Percentiles rank a stretch among this genome's conserved stretches.
Conservation (phyloP, 345 rosid genomes). For the Brassica rapa region DNA sequence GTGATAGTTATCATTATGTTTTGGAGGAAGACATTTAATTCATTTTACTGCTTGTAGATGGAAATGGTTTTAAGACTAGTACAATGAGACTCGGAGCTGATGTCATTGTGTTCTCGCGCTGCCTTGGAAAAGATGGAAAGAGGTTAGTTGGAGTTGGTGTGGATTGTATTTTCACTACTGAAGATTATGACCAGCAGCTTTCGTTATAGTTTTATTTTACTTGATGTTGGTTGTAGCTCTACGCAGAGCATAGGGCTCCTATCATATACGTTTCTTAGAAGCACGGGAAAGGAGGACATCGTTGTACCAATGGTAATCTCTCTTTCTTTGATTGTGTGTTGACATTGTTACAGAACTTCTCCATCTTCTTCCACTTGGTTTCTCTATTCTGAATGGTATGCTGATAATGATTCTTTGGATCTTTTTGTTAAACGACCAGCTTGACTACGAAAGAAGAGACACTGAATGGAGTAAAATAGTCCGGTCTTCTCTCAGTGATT, state of each 20-base stretch:
- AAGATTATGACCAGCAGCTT: background rate
- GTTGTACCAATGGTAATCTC: conserved; percentile 90
- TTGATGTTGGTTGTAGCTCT: conserved; percentile 54
- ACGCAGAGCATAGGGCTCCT: conserved; percentile 92
- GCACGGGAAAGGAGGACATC: conserved; percentile 90
- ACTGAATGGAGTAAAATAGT: conserved; percentile 58
- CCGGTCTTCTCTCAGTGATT: conserved; percentile 58
- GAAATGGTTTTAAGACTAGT: conserved; percentile 97
- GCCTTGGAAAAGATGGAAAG: conserved; percentile 62
- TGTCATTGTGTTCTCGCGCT: conserved; percentile 94
- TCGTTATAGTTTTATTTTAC: conserved; percentile 1
- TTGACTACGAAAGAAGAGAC: conserved; percentile 67
- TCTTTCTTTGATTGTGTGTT: conserved; percentile 9
- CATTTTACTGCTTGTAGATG: conserved; percentile 52
- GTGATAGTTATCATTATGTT: background rate
- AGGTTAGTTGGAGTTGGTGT: conserved; percentile 42
- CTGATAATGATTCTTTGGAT: background rate
- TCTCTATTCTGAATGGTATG: background rate
- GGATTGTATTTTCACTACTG: background rate
- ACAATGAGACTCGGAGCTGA: conserved; percentile 99
- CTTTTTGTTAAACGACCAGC: conserved; percentile 46
- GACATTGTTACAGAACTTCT: background rate
- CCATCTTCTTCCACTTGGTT: background rate
- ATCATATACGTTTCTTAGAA: conserved; percentile 88
- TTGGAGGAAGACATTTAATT: background rate